A percentile compares a stretch with the other conserved stretches of the same genome.
Evolutionary conservation across 176 grass and related monocot genomes (phyloP).

Genomic region (Musa troglodytarum): DNA sequence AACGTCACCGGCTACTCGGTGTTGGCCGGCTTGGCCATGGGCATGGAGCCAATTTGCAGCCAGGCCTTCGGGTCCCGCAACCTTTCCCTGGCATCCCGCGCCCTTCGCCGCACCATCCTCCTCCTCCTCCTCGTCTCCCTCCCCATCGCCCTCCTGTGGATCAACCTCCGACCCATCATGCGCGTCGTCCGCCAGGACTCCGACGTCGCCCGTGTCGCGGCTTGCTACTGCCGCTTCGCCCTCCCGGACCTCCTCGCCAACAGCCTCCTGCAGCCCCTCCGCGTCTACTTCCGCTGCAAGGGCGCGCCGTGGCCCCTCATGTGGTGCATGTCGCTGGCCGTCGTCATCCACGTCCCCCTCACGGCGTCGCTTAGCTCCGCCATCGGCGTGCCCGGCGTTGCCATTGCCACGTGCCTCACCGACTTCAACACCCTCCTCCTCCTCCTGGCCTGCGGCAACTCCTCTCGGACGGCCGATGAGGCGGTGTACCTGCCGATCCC

Average conservation of each 20-base stretch:
- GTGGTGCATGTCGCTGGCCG: constrained; percentile 21
- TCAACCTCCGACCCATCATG: constrained; percentile 11
- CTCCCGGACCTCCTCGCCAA: constrained; percentile 17
- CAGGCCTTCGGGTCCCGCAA: constrained; percentile 29
- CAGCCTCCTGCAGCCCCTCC: constrained; percentile 15
- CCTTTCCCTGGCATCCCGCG: not conserved
- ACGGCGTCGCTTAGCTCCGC: constrained; percentile 10
- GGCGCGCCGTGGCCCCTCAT: constrained; percentile 2
- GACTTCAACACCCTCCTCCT: constrained; percentile 10
- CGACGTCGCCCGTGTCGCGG: constrained; percentile 11
- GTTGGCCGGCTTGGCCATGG: constrained; percentile 16
- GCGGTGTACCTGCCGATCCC: not conserved
- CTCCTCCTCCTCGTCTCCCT: constrained; percentile 11
- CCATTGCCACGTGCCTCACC: constrained; percentile 7
- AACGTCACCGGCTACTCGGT: constrained; percentile 28
- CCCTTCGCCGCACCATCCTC: constrained; percentile 8
- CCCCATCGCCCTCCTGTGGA: constrained; percentile 12
- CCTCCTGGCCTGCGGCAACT: not conserved
- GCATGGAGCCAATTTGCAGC: constrained; percentile 28
- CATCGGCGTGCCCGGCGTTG: constrained; percentile 14
- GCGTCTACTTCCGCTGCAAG: constrained; percentile 18
- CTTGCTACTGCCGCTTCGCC: constrained; percentile 7
- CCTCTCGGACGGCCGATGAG: not conserved
- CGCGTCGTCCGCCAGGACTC: constrained; percentile 14
- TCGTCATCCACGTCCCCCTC: constrained; percentile 14